A percentile compares a stretch with the other conserved stretches of the same genome.
Evolutionary conservation across 352 stramenopile genomes (phyloP).

Genomic region (Globisporangium irregulare): DNA sequence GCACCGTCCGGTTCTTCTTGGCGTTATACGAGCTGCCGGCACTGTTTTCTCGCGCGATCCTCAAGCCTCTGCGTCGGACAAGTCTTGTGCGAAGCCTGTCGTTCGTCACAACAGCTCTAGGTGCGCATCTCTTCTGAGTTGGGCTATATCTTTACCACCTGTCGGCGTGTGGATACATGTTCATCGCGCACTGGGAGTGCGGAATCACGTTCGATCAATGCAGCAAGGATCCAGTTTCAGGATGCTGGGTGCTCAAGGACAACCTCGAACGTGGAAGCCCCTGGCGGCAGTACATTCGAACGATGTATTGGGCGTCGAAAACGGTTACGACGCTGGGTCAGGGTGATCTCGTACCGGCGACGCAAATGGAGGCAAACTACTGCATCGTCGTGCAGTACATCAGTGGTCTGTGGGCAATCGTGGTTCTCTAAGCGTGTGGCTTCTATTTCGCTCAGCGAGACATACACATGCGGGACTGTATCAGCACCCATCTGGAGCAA

Average conservation of each 20-base stretch:
- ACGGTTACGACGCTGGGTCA: slow-evolving; percentile 26
- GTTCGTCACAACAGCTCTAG: not conserved
- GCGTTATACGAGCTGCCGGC: not conserved
- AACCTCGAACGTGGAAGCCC: slow-evolving; percentile 15
- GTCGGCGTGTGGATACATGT: slow-evolving; percentile 24
- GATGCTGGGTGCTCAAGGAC: slow-evolving; percentile 26
- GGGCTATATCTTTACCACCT: slow-evolving; percentile 25
- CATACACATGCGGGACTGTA: slow-evolving; percentile 13
- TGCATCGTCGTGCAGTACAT: slow-evolving; percentile 24
- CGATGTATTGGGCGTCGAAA: slow-evolving; percentile 28
- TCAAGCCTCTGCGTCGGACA: not conserved
- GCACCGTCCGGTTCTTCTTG: not conserved
- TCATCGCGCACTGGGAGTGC: slow-evolving; percentile 24
- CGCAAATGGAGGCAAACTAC: slow-evolving; percentile 22
- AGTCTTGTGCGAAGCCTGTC: not conserved
- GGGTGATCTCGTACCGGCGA: slow-evolving; percentile 22
- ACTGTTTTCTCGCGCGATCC: not conserved
- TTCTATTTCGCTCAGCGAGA: slow-evolving; percentile 26
- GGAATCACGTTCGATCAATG: slow-evolving; percentile 13
- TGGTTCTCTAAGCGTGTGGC: slow-evolving; percentile 22
- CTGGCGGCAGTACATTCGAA: slow-evolving; percentile 22
- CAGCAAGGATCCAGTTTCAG: slow-evolving; percentile 11
- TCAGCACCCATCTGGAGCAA: slow-evolving; percentile 22
- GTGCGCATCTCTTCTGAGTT: slow-evolving; percentile 20
- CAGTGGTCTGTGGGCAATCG: slow-evolving; percentile 24